phyloP scores from a whole-genome alignment of 75 land plant species.

The Pinus taeda region DNA sequence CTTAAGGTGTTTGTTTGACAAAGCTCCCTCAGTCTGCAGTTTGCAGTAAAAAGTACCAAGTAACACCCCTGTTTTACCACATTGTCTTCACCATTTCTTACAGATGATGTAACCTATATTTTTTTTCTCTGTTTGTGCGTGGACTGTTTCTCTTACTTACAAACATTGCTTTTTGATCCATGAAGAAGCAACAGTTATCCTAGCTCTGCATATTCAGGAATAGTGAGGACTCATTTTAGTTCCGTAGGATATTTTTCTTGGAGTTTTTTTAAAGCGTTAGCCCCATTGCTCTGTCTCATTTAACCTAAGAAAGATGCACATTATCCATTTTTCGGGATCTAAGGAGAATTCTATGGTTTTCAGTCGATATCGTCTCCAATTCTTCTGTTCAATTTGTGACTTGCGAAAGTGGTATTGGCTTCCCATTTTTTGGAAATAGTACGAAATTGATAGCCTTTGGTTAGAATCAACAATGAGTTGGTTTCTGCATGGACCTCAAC shows the following conservation, averaged over 20 bases:
- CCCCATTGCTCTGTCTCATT: too few relatives aligned
- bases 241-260: too few relatives aligned
- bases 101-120: background rate
- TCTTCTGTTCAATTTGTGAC: background rate
- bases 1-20: conserved; percentile 1
- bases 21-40: background rate
- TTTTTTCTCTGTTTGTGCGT: too few relatives aligned
- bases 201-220: too few relatives aligned
- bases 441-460: background rate
- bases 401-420: background rate
- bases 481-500: background rate
- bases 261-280: too few relatives aligned
- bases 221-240: too few relatives aligned
- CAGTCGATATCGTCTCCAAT: background rate
- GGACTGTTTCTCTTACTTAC: too few relatives aligned
- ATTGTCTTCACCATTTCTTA: background rate
- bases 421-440: background rate
- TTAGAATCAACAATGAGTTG: background rate
- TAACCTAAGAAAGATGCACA: too few relatives aligned
- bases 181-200: too few relatives aligned
- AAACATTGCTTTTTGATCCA: too few relatives aligned
- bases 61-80: background rate
- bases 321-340: too few relatives aligned
- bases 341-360: too few relatives aligned
- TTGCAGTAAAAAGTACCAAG: background rate